Evolutionary conservation across 1,139 yeast genomes (phyloP).

Genomic region (Yamadazyma kanchanaburiensis): DNA sequence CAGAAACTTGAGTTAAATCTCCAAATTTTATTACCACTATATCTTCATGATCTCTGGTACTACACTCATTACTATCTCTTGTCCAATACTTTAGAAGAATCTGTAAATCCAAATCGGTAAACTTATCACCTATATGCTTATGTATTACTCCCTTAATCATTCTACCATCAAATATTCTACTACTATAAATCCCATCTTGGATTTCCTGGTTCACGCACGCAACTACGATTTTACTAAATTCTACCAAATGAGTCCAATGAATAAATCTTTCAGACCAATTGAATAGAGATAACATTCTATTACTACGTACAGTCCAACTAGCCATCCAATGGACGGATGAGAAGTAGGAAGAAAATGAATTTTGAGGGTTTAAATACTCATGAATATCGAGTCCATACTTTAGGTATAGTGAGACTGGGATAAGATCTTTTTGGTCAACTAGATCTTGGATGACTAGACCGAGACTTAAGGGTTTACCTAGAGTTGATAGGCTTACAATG

Average conservation of each 20-base stretch:
- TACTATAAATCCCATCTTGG: constrained; percentile 17
- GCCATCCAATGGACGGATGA: constrained; percentile 19
- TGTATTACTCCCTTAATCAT: constrained; percentile 15
- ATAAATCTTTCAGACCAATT: constrained; percentile 22
- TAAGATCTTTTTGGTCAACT: constrained; percentile 16
- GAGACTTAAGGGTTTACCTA: constrained; percentile 29
- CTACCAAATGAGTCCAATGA: constrained; percentile 19
- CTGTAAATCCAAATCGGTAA: constrained; percentile 21
- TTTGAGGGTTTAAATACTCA: constrained; percentile 8
- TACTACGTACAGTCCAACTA: constrained; percentile 3
- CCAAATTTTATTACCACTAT: constrained; percentile 23
- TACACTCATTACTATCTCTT: constrained; percentile 19
- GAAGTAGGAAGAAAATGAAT: constrained; percentile 14
- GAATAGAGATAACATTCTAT: constrained; percentile 6
- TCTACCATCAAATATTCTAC: constrained; percentile 17
- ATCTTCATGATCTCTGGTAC: constrained; percentile 11
- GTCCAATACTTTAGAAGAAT: constrained; percentile 23
- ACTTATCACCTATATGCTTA: constrained; percentile 5
- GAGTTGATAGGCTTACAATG: constrained; percentile 20
- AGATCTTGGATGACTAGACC: constrained; percentile 24
- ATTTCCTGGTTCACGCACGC: constrained; percentile 7
- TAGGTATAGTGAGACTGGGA: constrained; percentile 22
- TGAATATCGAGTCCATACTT: constrained; percentile 9
- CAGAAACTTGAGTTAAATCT: constrained; percentile 14
- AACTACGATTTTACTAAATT: constrained; percentile 13